These are phyloP conservation scores for Sarocladiaceae sp. DNA, from an alignment of 2,329 filamentous ascomycete genomes.

Conservation along the genomic window DNA sequence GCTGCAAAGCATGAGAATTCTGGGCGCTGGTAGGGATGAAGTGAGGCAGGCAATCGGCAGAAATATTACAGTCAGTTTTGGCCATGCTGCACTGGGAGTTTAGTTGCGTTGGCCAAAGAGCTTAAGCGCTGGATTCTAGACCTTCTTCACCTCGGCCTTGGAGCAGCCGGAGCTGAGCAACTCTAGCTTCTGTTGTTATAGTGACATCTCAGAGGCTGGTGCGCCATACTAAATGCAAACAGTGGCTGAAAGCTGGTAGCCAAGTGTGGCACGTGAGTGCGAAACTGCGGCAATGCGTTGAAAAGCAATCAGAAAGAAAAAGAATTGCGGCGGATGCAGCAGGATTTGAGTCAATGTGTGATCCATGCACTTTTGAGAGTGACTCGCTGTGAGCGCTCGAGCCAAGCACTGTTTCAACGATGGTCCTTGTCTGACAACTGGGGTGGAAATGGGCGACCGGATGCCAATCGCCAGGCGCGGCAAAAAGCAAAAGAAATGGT, in stretches of 20 bases:
- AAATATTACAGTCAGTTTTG: no score
- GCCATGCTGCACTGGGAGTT: no score
- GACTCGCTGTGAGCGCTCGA: no score
- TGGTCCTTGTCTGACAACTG: background rate
- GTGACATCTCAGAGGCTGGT: no score
- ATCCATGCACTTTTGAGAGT: background rate
- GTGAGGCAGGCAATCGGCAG: no score
- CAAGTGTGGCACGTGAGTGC: background rate
- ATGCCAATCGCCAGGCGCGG: background rate
- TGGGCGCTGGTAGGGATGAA: background rate
- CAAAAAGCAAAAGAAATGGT: conserved; percentile 8
- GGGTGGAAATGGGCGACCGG: no score
- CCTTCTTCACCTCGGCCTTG: background rate
- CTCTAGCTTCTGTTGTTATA: no score
- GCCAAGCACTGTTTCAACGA: no score
- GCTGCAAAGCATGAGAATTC: background rate
- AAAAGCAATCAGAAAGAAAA: background rate
- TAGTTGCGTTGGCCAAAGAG: background rate
- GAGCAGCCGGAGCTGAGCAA: background rate
- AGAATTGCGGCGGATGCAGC: no score
- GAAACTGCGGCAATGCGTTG: no score
- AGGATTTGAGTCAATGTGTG: background rate
- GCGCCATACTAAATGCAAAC: no score
- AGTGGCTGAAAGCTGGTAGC: background rate
- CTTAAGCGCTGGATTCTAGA: background rate